phyloP scores from a whole-genome alignment of 768 basidiomycete species.

The Lentinula raphanica region DNA sequence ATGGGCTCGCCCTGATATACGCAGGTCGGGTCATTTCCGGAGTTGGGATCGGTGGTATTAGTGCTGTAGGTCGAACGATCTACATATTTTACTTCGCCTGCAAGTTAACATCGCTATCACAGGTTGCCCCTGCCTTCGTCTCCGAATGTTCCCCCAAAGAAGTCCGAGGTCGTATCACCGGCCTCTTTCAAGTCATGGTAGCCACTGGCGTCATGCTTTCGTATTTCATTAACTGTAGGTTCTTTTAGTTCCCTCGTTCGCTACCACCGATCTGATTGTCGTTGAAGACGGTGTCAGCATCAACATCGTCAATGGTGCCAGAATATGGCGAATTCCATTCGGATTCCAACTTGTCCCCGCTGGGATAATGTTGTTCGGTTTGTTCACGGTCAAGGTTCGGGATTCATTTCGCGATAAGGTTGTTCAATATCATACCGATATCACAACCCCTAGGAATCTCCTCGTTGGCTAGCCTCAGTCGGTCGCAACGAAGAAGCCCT shows the following conservation, averaged over 20 bases:
- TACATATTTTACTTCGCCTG: slow-evolving; percentile 28
- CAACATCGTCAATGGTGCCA: slow-evolving; percentile 32
- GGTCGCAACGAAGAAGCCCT: slow-evolving; percentile 34
- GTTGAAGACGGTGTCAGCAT: slow-evolving; percentile 42
- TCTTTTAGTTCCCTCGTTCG: slow-evolving; percentile 19
- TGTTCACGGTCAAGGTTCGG: slow-evolving; percentile 41
- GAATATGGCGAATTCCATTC: slow-evolving; percentile 49
- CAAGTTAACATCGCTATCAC: slow-evolving; percentile 25
- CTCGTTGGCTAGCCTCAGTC: slow-evolving; percentile 48
- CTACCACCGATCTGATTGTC: slow-evolving; percentile 25
- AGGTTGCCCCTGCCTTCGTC: slow-evolving; percentile 81
- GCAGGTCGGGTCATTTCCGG: slow-evolving; percentile 77
- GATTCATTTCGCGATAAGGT: neutral
- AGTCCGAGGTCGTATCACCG: slow-evolving; percentile 81
- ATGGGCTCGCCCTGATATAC: slow-evolving; percentile 68
- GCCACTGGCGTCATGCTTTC: slow-evolving; percentile 39
- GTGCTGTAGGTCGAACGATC: slow-evolving; percentile 43
- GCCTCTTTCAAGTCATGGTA: slow-evolving; percentile 83
- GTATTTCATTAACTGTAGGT: slow-evolving; percentile 74
- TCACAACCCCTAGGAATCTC: slow-evolving; percentile 46
- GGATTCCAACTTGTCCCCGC: slow-evolving; percentile 58
- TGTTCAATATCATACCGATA: too few relatives aligned
- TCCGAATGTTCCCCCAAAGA: slow-evolving; percentile 86
- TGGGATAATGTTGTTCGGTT: slow-evolving; percentile 41
- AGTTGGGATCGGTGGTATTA: slow-evolving; percentile 78